Conservation (phyloP, 2,329 filamentous ascomycete species). For the Alternaria ethzedia region DNA sequence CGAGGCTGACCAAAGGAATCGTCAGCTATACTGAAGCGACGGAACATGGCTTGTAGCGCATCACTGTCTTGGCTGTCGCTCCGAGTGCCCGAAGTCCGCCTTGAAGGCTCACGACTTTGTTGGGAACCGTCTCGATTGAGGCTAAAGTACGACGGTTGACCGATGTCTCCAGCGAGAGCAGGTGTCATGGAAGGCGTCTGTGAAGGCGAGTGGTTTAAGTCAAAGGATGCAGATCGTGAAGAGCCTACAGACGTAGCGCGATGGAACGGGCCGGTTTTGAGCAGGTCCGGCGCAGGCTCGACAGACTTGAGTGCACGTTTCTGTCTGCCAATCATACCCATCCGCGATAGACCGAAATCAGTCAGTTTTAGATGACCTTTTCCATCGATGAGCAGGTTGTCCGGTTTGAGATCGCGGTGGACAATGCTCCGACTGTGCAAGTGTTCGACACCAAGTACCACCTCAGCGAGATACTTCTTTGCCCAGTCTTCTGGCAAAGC, state of each 20-base stretch:
- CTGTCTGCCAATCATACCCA: constrained; percentile 95
- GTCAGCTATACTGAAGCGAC: constrained; percentile 64
- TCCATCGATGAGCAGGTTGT: constrained; percentile 96
- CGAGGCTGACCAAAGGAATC: constrained; percentile 53
- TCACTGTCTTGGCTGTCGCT: constrained; percentile 95
- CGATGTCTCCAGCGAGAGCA: constrained; percentile 69
- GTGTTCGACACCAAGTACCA: constrained; percentile 95
- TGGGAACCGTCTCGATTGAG: constrained; percentile 66
- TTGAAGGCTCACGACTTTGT: constrained; percentile 65
- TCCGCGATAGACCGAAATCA: constrained; percentile 94
- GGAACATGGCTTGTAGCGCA: constrained; percentile 80
- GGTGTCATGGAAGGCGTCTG: constrained; percentile 89
- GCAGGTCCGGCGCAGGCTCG: constrained; percentile 87
- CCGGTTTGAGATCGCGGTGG: constrained; percentile 94
- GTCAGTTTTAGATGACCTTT: constrained; percentile 96
- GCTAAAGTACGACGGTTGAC: constrained; percentile 92
- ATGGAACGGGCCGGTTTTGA: constrained; percentile 91
- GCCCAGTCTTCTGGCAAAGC: constrained; percentile 96
- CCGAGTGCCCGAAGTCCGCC: constrained; percentile 77
- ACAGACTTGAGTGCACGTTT: constrained; percentile 81
- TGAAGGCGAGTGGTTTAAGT: constrained; percentile 81
- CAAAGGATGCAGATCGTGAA: constrained; percentile 91
- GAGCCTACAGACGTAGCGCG: constrained; percentile 85
- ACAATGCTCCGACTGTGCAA: constrained; percentile 93
- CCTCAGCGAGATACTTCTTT: constrained; percentile 95